Evolutionary conservation across 1,284 basidiomycete species (phyloP), one percentile per base, ranked within the genome.

Genomic region (Rhodotorula sp.): DNA sequence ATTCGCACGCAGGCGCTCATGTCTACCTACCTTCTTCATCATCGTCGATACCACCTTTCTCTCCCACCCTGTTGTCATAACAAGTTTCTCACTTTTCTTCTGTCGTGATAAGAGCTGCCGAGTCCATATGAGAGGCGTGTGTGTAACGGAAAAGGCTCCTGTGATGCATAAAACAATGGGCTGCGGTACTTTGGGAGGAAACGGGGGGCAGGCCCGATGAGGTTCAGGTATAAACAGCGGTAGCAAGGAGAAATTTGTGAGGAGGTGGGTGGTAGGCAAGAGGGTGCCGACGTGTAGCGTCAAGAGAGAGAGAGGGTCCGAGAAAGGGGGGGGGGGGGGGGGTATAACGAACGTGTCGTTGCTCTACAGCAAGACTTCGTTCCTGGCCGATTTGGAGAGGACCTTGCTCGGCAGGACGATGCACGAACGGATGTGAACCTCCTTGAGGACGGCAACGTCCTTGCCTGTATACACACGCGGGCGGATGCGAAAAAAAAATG

Each of bases 401-500:
- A 80, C 77, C 80, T 84, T 84, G 79, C 81, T 77, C 7, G 84
- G 84, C 22, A 84, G 77, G 33, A 84, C 83, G 73, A 84, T 84
- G 74, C 83, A 84, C 70, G 80, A 82, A 59, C 80, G 74, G 26
- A 80, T 75, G 70, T 75, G 77, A 20, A 81, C 80, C 74, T 84
- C 83, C 42, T 80, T 80, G 4, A 80, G 79, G 45, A 84, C 79
- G 0, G 77, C 73, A 22, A 83, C 83, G 60, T 84, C 82, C 67
- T 81, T 80, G 51, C 82, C 83, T 78, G 62, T 44, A 12, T 2
- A 12, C 5, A 3, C 0, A 3, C 0, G 6, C 37, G 7, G 37
- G 37, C 12, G 6, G 8, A 12, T 37, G 37, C 12, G 37, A 12
- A 37, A 37, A 37, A 22, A 26, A 7, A n/a, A n/a, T n/a, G n/a